Evolutionary conservation across 2,329 filamentous ascomycete species (phyloP).

Genomic region (Microdochium trichocladiopsis): DNA sequence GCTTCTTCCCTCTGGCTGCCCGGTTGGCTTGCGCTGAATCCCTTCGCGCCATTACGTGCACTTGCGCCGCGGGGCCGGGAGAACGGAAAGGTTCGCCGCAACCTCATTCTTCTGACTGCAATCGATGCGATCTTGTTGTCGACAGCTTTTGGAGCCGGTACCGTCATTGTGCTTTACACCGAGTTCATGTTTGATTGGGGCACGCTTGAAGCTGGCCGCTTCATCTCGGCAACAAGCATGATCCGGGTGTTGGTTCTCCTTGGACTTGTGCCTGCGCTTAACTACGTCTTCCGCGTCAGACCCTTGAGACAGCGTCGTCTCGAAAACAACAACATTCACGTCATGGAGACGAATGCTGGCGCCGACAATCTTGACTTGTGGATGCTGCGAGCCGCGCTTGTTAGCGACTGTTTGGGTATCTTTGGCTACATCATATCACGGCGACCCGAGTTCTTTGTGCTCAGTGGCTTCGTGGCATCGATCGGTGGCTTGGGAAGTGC

Average conservation of each 20-base stretch:
- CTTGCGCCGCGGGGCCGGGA: conserved; percentile 66
- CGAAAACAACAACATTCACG: conserved; percentile 25
- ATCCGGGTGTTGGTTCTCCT: conserved; percentile 72
- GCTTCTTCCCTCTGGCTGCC: conserved; percentile 10
- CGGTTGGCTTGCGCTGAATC: conserved; percentile 46
- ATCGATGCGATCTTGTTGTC: conserved; percentile 80
- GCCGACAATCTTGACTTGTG: conserved; percentile 72
- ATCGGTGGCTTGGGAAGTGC: conserved; percentile 81
- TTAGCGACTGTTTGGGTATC: conserved; percentile 71
- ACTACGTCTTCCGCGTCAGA: conserved; percentile 62
- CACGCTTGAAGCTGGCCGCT: conserved; percentile 71
- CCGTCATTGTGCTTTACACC: conserved; percentile 79
- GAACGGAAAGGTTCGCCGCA: conserved; percentile 59
- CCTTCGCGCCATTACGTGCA: conserved; percentile 70
- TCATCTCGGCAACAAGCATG: conserved; percentile 72
- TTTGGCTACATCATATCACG: conserved; percentile 65
- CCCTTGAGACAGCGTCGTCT: conserved; percentile 35
- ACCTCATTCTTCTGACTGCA: conserved; percentile 72
- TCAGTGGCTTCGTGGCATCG: conserved; percentile 65
- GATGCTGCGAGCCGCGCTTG: conserved; percentile 66
- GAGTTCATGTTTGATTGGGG: conserved; percentile 77
- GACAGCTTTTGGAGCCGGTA: conserved; percentile 70
- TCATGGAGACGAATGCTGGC: conserved; percentile 51
- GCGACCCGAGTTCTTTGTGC: conserved; percentile 56
- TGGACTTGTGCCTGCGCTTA: conserved; percentile 66